phyloP scores from a whole-genome alignment of 2,329 filamentous ascomycete species.

The Colletotrichum truncatum region DNA sequence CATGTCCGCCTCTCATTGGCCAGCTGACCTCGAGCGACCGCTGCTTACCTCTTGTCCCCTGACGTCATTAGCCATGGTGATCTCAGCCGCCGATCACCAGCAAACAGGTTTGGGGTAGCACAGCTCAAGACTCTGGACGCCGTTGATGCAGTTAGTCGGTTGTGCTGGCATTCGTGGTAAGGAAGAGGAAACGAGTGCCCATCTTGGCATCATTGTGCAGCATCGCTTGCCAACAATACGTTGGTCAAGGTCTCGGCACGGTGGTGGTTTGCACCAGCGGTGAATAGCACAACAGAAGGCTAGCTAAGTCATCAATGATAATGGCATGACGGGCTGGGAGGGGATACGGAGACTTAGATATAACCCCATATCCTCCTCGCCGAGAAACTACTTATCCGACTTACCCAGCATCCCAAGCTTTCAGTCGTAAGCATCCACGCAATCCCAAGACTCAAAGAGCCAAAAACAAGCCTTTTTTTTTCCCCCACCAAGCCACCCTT shows the following conservation, averaged over 20 bases:
- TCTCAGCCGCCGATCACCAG: slow-evolving; percentile 18
- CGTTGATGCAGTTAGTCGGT: background rate
- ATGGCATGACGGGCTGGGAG: background rate
- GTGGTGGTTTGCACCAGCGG: background rate
- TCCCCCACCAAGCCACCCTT: background rate
- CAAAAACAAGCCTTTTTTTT: slow-evolving; percentile 10
- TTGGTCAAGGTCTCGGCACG: slow-evolving; percentile 21
- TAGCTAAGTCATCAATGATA: background rate
- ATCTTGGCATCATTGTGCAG: slow-evolving; percentile 31
- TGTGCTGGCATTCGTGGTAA: background rate
- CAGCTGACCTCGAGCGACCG: background rate
- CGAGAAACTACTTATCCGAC: slow-evolving; percentile 9
- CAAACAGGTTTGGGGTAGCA: slow-evolving; percentile 27
- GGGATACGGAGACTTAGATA: slow-evolving; percentile 2
- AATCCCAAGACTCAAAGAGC: background rate
- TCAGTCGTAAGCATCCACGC: slow-evolving; percentile 5
- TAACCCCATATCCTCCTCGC: slow-evolving; percentile 17
- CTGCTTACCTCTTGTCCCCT: background rate
- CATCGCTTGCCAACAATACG: slow-evolving; percentile 5
- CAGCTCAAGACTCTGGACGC: slow-evolving; percentile 1
- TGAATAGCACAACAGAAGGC: background rate
- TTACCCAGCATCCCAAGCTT: slow-evolving; percentile 29
- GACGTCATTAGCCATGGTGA: slow-evolving; percentile 25
- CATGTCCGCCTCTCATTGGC: slow-evolving; percentile 6
- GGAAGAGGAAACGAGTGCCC: background rate